phyloP scores from a whole-genome alignment of 2,329 filamentous ascomycete genomes.

The Tolypocladium pustulatum region DNA sequence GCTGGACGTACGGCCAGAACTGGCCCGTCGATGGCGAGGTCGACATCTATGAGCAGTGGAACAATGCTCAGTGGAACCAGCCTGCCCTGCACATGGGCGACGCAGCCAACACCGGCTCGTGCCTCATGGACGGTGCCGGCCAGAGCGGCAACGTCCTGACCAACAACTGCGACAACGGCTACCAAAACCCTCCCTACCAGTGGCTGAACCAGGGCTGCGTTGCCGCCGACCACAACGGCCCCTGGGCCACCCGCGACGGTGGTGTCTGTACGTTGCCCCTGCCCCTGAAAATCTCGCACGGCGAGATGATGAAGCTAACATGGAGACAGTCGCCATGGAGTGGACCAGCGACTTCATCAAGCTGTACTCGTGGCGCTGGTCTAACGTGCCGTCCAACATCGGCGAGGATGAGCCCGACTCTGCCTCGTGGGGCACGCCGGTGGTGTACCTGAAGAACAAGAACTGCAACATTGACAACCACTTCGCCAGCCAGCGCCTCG shows the following conservation, averaged over 20 bases:
- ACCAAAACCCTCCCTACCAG: constrained; percentile 20
- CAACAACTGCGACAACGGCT: constrained; percentile 29
- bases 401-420: constrained; percentile 44
- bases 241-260: constrained; percentile 25
- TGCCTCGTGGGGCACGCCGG: constrained; percentile 51
- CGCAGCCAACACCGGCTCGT: constrained; percentile 19
- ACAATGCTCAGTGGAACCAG: constrained; percentile 39
- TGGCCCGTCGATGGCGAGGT: constrained; percentile 57
- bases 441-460: constrained; percentile 45
- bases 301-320: not conserved
- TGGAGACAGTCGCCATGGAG: constrained; percentile 25
- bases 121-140: constrained; percentile 17
- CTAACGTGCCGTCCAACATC: constrained; percentile 22
- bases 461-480: constrained; percentile 52
- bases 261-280: constrained; percentile 36
- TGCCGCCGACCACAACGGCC: constrained; percentile 24
- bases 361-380: constrained; percentile 28
- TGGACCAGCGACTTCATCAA: constrained; percentile 30
- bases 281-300: constrained; percentile 10
- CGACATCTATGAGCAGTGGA: constrained; percentile 59
- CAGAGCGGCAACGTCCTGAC: constrained; percentile 22
- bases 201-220: constrained; percentile 29
- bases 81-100: constrained; percentile 47
- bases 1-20: constrained; percentile 37
- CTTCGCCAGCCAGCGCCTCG: constrained; percentile 59